Percentiles rank a stretch among this genome's conserved stretches.
phyloP scores from a whole-genome alignment of 2,329 filamentous ascomycete species.

The Coleophoma crateriformis region DNA sequence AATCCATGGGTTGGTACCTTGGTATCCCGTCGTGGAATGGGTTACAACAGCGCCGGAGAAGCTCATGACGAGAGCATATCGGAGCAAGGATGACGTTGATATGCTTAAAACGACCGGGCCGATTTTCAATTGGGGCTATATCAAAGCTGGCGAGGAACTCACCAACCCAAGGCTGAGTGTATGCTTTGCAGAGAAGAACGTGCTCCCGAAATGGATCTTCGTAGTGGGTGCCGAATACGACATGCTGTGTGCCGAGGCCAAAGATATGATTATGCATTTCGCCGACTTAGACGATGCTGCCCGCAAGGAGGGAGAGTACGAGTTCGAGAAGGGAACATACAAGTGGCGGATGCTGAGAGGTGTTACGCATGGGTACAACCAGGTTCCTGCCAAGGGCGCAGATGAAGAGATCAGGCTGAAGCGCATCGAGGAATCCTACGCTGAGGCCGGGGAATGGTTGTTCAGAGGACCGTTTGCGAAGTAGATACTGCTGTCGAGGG shows the following conservation, averaged over 20 bases:
- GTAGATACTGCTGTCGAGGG: slow-evolving; percentile 23
- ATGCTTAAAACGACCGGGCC: slow-evolving; percentile 1
- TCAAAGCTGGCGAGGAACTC: slow-evolving; percentile 11
- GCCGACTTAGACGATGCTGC: slow-evolving; percentile 1
- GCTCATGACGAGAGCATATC: slow-evolving; percentile 25
- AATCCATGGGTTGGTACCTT: slow-evolving; percentile 32
- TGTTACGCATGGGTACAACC: slow-evolving; percentile 1
- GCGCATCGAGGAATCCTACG: slow-evolving; percentile 22
- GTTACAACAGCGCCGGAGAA: slow-evolving; percentile 25
- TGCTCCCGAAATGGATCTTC: slow-evolving; percentile 17
- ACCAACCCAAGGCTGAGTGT: slow-evolving; percentile 15
- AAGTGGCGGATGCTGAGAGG: slow-evolving; percentile 5
- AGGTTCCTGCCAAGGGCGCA: not conserved
- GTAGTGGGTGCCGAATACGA: slow-evolving; percentile 15
- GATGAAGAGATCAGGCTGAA: not conserved
- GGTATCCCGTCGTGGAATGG: slow-evolving; percentile 40
- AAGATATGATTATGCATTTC: slow-evolving; percentile 3
- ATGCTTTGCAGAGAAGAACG: slow-evolving; percentile 10
- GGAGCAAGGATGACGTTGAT: slow-evolving; percentile 14
- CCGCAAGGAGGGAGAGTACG: not conserved
- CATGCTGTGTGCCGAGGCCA: slow-evolving; percentile 11
- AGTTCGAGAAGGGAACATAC: slow-evolving; percentile 5
- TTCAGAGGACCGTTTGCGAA: slow-evolving; percentile 31
- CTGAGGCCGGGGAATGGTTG: slow-evolving; percentile 29
- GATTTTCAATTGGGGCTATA: slow-evolving; percentile 14